A percentile compares a stretch with the other conserved stretches of the same genome.
phyloP scores from a whole-genome alignment of 2,329 filamentous ascomycete genomes.

The Fusarium torreyae region DNA sequence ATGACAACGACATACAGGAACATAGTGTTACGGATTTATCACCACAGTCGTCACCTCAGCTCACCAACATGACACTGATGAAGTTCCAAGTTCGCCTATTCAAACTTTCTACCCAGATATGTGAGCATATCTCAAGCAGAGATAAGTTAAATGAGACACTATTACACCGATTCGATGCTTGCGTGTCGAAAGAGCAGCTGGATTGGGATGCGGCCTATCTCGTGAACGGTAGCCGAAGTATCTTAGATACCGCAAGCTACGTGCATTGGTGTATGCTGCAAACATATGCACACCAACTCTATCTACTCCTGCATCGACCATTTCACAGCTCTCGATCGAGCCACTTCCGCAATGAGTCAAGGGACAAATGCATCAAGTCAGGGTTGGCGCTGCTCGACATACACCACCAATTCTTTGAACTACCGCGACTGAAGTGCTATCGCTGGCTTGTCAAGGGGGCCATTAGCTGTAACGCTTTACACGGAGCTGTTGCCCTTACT shows the following conservation, averaged over 20 bases:
- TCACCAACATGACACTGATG: neutral
- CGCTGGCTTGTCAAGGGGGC: constrained; percentile 26
- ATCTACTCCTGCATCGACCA: constrained; percentile 12
- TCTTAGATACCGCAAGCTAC: constrained; percentile 10
- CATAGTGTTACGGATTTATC: neutral
- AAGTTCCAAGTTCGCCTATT: constrained; percentile 17
- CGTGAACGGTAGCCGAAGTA: neutral
- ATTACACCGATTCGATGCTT: neutral
- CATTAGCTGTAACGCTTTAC: constrained; percentile 8
- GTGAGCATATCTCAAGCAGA: neutral
- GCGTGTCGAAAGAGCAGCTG: neutral
- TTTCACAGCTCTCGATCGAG: constrained; percentile 11
- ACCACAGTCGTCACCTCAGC: neutral
- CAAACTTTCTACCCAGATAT: neutral
- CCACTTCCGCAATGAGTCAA: constrained; percentile 8
- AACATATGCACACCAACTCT: constrained; percentile 23
- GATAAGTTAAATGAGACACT: neutral
- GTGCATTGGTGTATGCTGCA: constrained; percentile 24
- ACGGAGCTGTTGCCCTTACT: constrained; percentile 10
- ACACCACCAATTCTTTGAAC: constrained; percentile 25
- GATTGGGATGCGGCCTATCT: constrained; percentile 19
- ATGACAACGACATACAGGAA: constrained; percentile 7
- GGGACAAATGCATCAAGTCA: constrained; percentile 21
- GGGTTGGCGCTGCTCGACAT: constrained; percentile 7
- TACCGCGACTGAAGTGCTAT: constrained; percentile 5